Conservation (phyloP, 192 early-diverging fungal species). For the Geranomyces michiganensis region DNA sequence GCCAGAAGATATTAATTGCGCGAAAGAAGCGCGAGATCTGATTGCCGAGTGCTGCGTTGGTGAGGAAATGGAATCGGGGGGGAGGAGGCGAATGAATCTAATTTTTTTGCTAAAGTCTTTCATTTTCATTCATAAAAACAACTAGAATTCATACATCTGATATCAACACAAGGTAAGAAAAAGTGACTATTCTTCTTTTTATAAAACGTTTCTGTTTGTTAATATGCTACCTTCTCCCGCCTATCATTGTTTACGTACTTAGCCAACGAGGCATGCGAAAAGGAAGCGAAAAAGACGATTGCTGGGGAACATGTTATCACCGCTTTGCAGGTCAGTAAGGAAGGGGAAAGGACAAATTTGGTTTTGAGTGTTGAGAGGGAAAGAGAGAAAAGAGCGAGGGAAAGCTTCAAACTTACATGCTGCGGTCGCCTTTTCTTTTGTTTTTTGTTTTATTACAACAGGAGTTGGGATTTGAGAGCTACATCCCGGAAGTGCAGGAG, state of each 20-base stretch:
- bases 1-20: conserved; percentile 83
- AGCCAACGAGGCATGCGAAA: conserved; percentile 96
- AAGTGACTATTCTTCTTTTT: not conserved
- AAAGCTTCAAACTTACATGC: too few relatives aligned
- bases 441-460: conserved; percentile 18
- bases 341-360: not conserved
- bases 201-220: not conserved
- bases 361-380: not conserved
- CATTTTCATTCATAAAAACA: too few relatives aligned
- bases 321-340: conserved; percentile 70
- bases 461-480: conserved; percentile 90
- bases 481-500: conserved; percentile 83
- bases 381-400: too few relatives aligned
- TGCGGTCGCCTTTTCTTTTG: too few relatives aligned
- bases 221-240: not conserved
- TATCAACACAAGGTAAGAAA: conserved; percentile 73
- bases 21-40: conserved; percentile 96
- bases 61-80: too few relatives aligned
- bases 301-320: conserved; percentile 92
- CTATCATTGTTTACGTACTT: too few relatives aligned
- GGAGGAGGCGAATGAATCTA: conserved; percentile 7
- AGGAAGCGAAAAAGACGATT: conserved; percentile 95
- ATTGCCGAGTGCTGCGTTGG: conserved; percentile 95
- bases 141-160: conserved; percentile 92
- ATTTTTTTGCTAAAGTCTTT: too few relatives aligned